These are phyloP conservation scores for Plantago elongata DNA, from an alignment of 257 asterid species.

Conservation along the genomic window DNA sequence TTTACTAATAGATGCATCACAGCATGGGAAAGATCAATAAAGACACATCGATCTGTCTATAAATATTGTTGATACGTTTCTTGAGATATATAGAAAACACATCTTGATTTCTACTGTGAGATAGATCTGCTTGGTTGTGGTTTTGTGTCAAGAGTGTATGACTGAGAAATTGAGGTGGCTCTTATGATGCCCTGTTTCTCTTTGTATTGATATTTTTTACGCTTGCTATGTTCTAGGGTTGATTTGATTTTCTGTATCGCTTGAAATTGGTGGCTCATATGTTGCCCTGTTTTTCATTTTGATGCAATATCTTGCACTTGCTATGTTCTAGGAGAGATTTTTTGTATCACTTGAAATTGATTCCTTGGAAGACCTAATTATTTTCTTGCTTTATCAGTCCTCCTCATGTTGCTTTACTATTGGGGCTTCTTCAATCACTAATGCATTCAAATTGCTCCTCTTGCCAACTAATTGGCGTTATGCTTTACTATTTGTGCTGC, in stretches of 20 bases:
- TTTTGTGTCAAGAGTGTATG: not conserved
- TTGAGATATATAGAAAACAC: not conserved
- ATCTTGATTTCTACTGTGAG: slow-evolving; percentile 4
- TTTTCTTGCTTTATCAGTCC: not conserved
- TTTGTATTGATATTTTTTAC: not conserved
- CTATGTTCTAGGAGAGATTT: not conserved
- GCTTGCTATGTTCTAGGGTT: not conserved
- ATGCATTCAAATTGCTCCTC: not conserved
- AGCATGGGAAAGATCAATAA: slow-evolving; percentile 3
- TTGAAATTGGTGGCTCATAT: too few species aligned
- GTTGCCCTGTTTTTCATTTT: not conserved
- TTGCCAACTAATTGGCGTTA: not conserved
- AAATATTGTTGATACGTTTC: not conserved
- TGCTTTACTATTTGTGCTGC: not conserved
- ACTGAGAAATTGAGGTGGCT: slow-evolving; percentile 2
- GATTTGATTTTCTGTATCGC: not conserved
- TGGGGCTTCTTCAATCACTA: not conserved
- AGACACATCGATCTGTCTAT: not conserved
- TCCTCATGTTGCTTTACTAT: not conserved
- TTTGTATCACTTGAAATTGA: not conserved
- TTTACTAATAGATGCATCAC: not conserved
- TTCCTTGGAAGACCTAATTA: slow-evolving; percentile 2
- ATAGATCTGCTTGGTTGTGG: not conserved
- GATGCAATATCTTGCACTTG: not conserved
- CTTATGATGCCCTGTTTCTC: not conserved